phyloP scores from a whole-genome alignment of 176 grass and related monocot species.

The Carex littledalei region DNA sequence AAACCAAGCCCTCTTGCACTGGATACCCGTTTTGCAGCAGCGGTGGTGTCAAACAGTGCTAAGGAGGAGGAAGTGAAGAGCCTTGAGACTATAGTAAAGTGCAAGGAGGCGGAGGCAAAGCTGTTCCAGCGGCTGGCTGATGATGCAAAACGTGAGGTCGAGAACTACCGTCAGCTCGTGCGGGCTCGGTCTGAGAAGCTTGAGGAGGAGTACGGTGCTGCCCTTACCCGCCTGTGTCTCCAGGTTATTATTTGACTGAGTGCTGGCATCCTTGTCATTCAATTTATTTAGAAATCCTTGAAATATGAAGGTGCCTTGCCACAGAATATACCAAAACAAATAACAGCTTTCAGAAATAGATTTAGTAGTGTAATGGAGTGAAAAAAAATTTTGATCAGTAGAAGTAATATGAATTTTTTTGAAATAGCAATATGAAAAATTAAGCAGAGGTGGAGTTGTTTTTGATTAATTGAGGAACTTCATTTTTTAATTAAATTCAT shows the following conservation, averaged over 20 bases:
- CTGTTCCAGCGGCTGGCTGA: constrained; percentile 91
- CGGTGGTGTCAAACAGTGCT: constrained; percentile 21
- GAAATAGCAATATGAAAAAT: not conserved
- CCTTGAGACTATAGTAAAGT: constrained; percentile 97
- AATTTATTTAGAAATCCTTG: not conserved
- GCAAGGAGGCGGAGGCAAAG: constrained; percentile 97
- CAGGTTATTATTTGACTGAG: constrained; percentile 21
- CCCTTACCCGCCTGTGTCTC: constrained; percentile 53
- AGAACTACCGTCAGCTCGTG: constrained; percentile 67
- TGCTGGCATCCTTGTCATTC: not conserved
- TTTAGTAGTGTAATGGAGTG: not conserved
- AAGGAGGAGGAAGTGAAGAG: constrained; percentile 80
- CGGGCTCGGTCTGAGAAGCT: constrained; percentile 61
- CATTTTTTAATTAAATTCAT: not conserved
- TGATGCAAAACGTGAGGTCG: constrained; percentile 72
- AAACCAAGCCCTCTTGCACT: constrained; percentile 47
- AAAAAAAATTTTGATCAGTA: not conserved
- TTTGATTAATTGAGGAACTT: not conserved
- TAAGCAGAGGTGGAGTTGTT: not conserved
- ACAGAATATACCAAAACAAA: not conserved
- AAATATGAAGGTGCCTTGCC: not conserved
- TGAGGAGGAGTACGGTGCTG: constrained; percentile 66
- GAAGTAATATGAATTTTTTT: not conserved
- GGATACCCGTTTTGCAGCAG: constrained; percentile 48
- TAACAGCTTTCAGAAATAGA: not conserved